These are phyloP conservation scores for Candida schatavii DNA, from an alignment of 805 yeast species.

Conservation along the genomic window DNA sequence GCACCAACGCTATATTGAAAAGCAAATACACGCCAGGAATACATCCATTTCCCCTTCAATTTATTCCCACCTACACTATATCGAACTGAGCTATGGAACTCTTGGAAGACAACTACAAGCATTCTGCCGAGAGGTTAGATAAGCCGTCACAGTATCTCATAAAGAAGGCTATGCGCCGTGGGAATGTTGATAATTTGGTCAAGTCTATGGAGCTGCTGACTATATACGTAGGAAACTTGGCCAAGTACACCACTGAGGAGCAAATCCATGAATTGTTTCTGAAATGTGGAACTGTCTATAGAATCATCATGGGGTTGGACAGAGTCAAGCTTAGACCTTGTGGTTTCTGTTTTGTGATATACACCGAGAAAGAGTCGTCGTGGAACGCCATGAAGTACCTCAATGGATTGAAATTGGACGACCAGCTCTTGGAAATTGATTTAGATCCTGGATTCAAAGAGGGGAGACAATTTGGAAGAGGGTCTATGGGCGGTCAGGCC, in stretches of 20 bases:
- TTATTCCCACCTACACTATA: too few relatives aligned
- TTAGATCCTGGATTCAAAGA: slow-evolving; percentile 94
- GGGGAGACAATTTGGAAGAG: slow-evolving; percentile 95
- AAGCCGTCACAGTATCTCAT: slow-evolving; percentile 68
- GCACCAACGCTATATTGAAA: neutral
- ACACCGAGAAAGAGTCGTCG: slow-evolving; percentile 64
- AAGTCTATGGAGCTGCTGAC: slow-evolving; percentile 68
- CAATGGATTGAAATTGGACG: slow-evolving; percentile 80
- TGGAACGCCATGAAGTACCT: slow-evolving; percentile 79
- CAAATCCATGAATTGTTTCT: slow-evolving; percentile 86
- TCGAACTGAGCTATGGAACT: slow-evolving; percentile 29
- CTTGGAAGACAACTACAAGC: slow-evolving; percentile 47
- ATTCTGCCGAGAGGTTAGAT: slow-evolving; percentile 67
- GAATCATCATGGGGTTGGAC: slow-evolving; percentile 93
- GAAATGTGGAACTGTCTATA: slow-evolving; percentile 73
- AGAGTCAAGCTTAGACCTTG: slow-evolving; percentile 90
- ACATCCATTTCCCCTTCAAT: neutral
- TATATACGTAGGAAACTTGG: slow-evolving; percentile 85
- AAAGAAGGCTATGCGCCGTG: slow-evolving; percentile 57
- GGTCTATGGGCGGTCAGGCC: slow-evolving; percentile 89
- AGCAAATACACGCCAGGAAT: neutral
- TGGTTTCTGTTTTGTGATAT: slow-evolving; percentile 93
- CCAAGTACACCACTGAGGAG: slow-evolving; percentile 92
- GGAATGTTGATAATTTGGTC: slow-evolving; percentile 58
- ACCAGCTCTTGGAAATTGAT: slow-evolving; percentile 77